Percentiles rank a stretch among this genome's conserved stretches.
phyloP scores from a whole-genome alignment of 306 rosid species.

The Crataegus laevigata region DNA sequence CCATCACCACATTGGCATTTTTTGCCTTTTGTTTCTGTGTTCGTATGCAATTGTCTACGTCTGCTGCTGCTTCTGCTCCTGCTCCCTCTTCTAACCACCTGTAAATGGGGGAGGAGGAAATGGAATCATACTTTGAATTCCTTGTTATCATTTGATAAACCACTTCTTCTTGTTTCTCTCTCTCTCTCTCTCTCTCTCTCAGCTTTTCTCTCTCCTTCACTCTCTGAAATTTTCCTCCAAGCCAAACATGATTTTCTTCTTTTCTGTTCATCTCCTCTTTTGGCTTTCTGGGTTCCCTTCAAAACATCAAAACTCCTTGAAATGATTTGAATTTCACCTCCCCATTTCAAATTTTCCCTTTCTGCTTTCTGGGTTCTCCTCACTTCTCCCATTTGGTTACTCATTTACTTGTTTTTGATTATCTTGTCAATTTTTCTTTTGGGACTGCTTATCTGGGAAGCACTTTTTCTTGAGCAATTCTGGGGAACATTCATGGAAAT shows the following conservation, averaged over 20 bases:
- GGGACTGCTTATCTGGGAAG: conserved; percentile 7
- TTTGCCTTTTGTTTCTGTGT: conserved; percentile 71
- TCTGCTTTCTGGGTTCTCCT: conserved; percentile 29
- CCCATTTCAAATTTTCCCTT: conserved; percentile 47
- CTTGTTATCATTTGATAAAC: conserved; percentile 65
- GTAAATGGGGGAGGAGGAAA: conserved; percentile 67
- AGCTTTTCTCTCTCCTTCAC: background rate
- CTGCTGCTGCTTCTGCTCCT: conserved; percentile 69
- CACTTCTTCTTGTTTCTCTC: background rate
- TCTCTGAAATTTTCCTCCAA: conserved; percentile 16
- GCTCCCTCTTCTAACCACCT: conserved; percentile 75
- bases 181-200: background rate
- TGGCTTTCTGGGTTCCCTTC: conserved; percentile 43
- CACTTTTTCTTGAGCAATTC: conserved; percentile 20
- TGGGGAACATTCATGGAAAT: conserved; percentile 75
- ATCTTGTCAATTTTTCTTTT: conserved; percentile 13
- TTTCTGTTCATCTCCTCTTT: conserved; percentile 38
- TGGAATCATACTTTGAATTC: conserved; percentile 67
- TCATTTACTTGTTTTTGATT: conserved; percentile 3
- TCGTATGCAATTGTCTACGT: conserved; percentile 71
- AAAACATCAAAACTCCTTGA: conserved; percentile 40
- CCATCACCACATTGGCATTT: conserved; percentile 57
- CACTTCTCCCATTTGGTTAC: conserved; percentile 36
- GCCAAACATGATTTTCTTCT: conserved; percentile 32
- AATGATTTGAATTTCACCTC: conserved; percentile 69